Evolutionary conservation across 176 grass and related monocot genomes (phyloP), one percentile per base, ranked within the genome.

Genomic region (Ensete ventricosum): DNA sequence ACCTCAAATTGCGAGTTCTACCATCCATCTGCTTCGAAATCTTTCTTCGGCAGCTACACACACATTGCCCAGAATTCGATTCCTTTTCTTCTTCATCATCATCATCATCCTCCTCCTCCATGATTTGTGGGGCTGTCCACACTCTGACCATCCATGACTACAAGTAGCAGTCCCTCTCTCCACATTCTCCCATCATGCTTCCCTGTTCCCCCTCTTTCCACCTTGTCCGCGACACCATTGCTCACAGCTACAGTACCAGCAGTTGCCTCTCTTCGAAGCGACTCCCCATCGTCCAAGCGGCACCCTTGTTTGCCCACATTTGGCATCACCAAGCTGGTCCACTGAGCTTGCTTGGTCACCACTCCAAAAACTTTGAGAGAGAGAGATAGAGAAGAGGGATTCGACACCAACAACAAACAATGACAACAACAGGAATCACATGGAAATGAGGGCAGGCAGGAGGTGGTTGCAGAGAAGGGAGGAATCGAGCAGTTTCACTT

Each of bases 231-330:
- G 53, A 21, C 55, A 74, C 55, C 19, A 74, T 74, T 74, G 52
- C 72, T 57, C 13, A 5, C 14, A 48, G 9, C 24, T 9, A 22
- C 34, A 43, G 34, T 43, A 43, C 34, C 34, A 20, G n/a, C 67
- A 71, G 67, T 71, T 71, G 67, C 67, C 19, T 54, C 72, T 55
- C 72, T 74, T 74, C 52, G 23, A 74, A 57, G 72, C 12, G 51
- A 74, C 72, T 74, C 72, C 26, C 34, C 34, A 73, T 17, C 34
- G 72, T 53, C 72, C 72, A 57, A 22, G 1, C 19, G 72, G 72
- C 51, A 29, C 22, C 22, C 52, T 29, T 55, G 12, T 9, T 55
- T 12, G 72, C 21, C 0, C 24, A 74, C 52, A 57, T 26, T 54
- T 57, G 72, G 72, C 72, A 55, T n/a, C 12, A 17, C 14, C 53